Conservation (phyloP, 345 rosid genomes). For the Eucalyptus leucophloia region DNA sequence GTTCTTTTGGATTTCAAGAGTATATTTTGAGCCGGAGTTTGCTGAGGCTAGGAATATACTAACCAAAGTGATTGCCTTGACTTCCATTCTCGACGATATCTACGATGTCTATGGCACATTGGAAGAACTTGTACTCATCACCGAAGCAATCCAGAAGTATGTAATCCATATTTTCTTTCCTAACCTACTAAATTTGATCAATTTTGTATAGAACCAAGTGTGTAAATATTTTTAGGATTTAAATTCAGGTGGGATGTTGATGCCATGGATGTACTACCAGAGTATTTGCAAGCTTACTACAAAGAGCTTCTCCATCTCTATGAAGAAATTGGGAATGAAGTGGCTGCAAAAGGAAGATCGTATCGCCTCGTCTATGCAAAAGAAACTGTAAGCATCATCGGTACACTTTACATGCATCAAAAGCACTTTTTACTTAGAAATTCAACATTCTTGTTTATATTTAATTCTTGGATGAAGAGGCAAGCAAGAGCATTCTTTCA, state of each 20-base stretch:
- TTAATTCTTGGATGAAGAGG: background rate
- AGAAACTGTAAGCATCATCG: conserved; percentile 1
- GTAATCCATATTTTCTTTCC: background rate
- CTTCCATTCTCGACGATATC: conserved; percentile 8
- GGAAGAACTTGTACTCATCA: conserved; percentile 13
- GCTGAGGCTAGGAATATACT: background rate
- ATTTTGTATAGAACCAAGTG: background rate
- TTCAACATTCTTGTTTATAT: background rate
- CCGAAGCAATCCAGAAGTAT: conserved; percentile 11
- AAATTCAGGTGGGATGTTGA: conserved; percentile 6
- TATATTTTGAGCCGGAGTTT: background rate
- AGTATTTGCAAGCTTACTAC: conserved; percentile 20
- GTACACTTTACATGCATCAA: background rate
- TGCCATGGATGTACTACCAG: background rate
- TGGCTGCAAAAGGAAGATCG: background rate
- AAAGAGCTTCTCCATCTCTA: conserved; percentile 9
- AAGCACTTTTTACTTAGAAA: background rate
- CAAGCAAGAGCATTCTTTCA: background rate
- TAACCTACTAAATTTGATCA: background rate
- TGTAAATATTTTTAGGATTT: background rate
- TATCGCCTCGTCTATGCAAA: conserved; percentile 5
- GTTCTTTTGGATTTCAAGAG: background rate
- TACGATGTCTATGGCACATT: conserved; percentile 15
- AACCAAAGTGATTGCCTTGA: conserved; percentile 4
- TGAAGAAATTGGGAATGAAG: conserved; percentile 4